Conservation (phyloP, 2,329 filamentous ascomycete genomes). For the Aspergillus niger region DNA sequence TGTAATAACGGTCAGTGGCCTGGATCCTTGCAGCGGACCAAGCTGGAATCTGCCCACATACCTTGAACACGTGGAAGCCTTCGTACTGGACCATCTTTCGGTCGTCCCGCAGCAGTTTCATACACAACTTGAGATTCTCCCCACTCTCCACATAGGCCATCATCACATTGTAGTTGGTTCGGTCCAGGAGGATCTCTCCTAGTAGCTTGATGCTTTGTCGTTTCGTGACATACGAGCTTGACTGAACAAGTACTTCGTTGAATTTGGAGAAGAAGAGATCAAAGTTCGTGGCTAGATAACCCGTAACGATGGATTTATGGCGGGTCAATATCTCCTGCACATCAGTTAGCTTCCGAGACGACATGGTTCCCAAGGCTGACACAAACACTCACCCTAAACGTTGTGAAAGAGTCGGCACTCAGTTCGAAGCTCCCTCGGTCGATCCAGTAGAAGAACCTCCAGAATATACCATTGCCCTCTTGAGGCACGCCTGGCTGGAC, state of each 20-base stretch:
- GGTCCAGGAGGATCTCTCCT: constrained; percentile 89
- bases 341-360: constrained; percentile 12
- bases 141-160: constrained; percentile 93
- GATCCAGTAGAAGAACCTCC: constrained; percentile 97
- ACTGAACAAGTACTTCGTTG: constrained; percentile 84
- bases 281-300: constrained; percentile 87
- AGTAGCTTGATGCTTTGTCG: constrained; percentile 96
- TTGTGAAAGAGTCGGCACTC: constrained; percentile 95
- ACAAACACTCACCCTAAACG: constrained; percentile 71
- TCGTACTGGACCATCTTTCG: constrained; percentile 99
- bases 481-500: constrained; percentile 77
- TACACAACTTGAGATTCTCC: constrained; percentile 95
- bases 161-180: constrained; percentile 98
- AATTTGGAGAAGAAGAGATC: constrained; percentile 90
- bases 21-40: background rate
- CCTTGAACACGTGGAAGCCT: constrained; percentile 98
- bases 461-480: constrained; percentile 83
- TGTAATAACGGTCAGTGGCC: constrained; percentile 24
- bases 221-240: constrained; percentile 96
- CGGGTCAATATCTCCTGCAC: constrained; percentile 84
- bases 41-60: constrained; percentile 30
- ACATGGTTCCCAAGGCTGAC: background rate
- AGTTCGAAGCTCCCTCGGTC: constrained; percentile 96
- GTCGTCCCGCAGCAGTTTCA: constrained; percentile 94
- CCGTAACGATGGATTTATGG: constrained; percentile 87